Evolutionary conservation across 768 basidiomycete species (phyloP), one percentile per base, ranked within the genome.

Genomic region (Termitomyces sp.): DNA sequence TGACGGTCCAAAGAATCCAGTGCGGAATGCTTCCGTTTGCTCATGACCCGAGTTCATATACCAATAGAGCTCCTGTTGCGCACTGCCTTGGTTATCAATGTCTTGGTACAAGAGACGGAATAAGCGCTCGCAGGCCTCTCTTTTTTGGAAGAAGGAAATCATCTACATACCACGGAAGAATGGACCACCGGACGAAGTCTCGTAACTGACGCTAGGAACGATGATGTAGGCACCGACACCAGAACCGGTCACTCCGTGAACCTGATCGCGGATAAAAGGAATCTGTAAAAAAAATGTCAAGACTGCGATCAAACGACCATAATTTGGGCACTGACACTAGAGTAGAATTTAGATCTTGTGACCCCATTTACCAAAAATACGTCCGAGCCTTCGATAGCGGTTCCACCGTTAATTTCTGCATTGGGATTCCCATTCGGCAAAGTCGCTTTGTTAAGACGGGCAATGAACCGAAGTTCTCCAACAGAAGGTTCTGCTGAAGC

Each of bases 311-410:
- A 19, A 24, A 12, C 15, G n/a, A 28, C 35, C 11, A 34, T 22
- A 8, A 5, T 43, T n/a, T 41, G 42, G 17, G 38, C 6, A 53
- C 70, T 59, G 58, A 76, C 74, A 51, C 74, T 75, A 17, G 76
- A 78, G 62, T 72, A 77, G 65, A 77, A 79, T 61, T 80, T 78
- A 54, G 74, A 77, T 19, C 76, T 71, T 4, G 77, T 80, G 61
- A 77, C 72, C 2, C 77, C 76, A 52, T 74, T 69, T 40, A 76
- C 53, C 34, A 69, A 52, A 63, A 67, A 80, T 12, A 79, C 77
- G 58, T 80, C 78, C 0, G 72, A 70, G 21, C 77, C 77, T 64
- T 78, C 78, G 43, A 80, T 74, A 19, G 72, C 73, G 22, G 72
- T 68, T 4, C 73, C 74, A 14, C 72, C 74, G 37, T 74, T 67